Base-by-base conservation (phyloP, 176 grass and related monocot genomes). In the sorghum (Sorghum bicolor) region DNA sequence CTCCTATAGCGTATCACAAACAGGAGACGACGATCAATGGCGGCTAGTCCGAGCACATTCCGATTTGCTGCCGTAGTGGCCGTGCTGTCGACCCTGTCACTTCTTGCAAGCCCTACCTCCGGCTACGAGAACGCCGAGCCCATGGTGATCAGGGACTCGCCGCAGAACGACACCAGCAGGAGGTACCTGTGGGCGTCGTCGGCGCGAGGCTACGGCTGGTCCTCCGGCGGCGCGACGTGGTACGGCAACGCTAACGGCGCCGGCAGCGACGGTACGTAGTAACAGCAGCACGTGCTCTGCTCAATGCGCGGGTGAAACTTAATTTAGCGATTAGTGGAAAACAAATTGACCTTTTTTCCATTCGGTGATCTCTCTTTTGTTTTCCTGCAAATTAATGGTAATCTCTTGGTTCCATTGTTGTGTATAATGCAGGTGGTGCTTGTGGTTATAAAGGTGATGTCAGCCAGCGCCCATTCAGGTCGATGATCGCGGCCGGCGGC, bases 171-270 rank as follows among this genome's bases (percentile, higher is more conserved):
- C 72, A 84, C 4, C 39, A 26, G 7, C 75, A 65, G 41, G 31
- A 78, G 68, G 57, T 6, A 70, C 32, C 57, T 32, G 4, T 85
- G 34, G 77, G 32, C 69, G 34, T 4, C 31, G 70, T 12, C 67
- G 73, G 74, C 53, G 53, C 20, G 58, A 12, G 78, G 78, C 39
- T 70, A 39, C 8, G 74, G 83, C 34, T 97, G 92, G 94, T 86
- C 80, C 48, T 58, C 64, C 0, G 94, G 84, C 44, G 92, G 92
- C 71, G 94, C 94, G 64, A 97, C 94, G 45, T 97, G 94, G 94
- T 97, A 97, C 65, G 94, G 94, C 2, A 85, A 85, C 44, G 85
- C 94, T 0, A 34, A 90, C 31, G 92, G 89, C 83, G 92, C 85
- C 36, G 94, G 92, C 74, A 92, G 87, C 43, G 89, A 97, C 22